Evolutionary conservation across 176 grass and related monocot genomes (phyloP).

Genomic region (Thalia dealbata): DNA sequence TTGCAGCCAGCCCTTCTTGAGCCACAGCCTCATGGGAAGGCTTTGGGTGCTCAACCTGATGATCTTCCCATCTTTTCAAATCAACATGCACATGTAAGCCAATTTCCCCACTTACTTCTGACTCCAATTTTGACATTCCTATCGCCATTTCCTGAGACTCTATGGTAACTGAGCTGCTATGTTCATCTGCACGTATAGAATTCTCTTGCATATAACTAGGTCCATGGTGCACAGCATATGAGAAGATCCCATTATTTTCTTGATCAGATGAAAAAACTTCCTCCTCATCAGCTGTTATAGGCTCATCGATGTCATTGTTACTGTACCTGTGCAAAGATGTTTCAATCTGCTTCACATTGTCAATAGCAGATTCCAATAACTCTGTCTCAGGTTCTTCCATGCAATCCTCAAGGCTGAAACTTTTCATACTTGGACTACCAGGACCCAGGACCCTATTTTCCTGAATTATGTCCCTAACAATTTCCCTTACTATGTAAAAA

Average conservation of each 20-base stretch:
- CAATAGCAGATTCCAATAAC: conserved; percentile 6
- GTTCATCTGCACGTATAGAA: conserved; percentile 21
- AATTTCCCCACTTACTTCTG: conserved; percentile 10
- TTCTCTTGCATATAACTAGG: conserved; percentile 21
- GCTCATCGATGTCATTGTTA: not conserved
- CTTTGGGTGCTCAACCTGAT: not conserved
- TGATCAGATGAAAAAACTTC: conserved; percentile 20
- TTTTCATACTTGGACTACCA: conserved; percentile 57
- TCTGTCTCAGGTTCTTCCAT: conserved; percentile 7
- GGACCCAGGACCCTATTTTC: conserved; percentile 85
- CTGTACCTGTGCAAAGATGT: conserved; percentile 7
- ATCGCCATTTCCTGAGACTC: conserved; percentile 16
- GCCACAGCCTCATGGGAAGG: conserved; percentile 22
- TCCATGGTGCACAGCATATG: conserved; percentile 3
- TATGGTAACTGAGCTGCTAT: conserved; percentile 11
- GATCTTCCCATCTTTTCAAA: not conserved
- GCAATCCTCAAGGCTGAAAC: conserved; percentile 49
- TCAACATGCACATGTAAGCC: conserved; percentile 21
- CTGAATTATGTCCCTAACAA: conserved; percentile 91
- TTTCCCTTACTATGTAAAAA: conserved; percentile 88
- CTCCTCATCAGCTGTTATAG: not conserved
- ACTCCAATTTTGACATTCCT: conserved; percentile 17
- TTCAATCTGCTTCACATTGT: conserved; percentile 19
- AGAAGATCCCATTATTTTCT: conserved; percentile 11
- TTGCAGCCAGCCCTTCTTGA: conserved; percentile 8